These are phyloP conservation scores for Candida insectorum DNA, from an alignment of 805 yeast genomes.

Conservation along the genomic window DNA sequence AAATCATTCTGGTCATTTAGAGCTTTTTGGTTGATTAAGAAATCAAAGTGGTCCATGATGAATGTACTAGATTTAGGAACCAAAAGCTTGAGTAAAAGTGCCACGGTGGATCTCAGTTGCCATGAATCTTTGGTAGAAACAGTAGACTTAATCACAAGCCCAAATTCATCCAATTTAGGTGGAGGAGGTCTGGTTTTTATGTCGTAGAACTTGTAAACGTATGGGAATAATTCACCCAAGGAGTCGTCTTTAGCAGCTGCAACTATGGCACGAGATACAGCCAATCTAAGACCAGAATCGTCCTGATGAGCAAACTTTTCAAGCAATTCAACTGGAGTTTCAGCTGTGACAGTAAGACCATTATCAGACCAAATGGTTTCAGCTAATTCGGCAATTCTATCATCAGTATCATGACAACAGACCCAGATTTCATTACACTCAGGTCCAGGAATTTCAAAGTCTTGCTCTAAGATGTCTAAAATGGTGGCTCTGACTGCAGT, in stretches of 20 bases:
- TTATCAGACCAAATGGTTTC: conserved; percentile 84
- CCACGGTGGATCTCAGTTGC: conserved; percentile 83
- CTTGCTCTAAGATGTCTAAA: conserved; percentile 82
- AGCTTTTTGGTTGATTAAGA: conserved; percentile 60
- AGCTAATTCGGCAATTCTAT: conserved; percentile 61
- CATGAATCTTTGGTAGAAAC: conserved; percentile 68
- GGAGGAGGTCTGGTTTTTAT: conserved; percentile 68
- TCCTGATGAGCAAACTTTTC: conserved; percentile 47
- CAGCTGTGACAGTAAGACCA: conserved; percentile 44
- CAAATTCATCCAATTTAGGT: conserved; percentile 76
- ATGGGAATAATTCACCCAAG: conserved; percentile 26
- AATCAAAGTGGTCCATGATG: conserved; percentile 55
- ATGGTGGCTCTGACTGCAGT: conserved; percentile 74
- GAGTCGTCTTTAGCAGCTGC: conserved; percentile 40
- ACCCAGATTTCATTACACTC: conserved; percentile 75
- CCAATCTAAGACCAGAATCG: conserved; percentile 67
- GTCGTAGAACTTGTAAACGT: conserved; percentile 53
- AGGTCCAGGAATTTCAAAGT: conserved; percentile 53
- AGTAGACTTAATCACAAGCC: conserved; percentile 64
- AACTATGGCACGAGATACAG: conserved; percentile 69
- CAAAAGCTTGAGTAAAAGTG: conserved; percentile 58
- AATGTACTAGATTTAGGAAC: conserved; percentile 45
- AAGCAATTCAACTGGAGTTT: conserved; percentile 41
- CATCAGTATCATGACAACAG: conserved; percentile 70
- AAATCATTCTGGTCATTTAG: conserved; percentile 69